Evolutionary conservation across 2,329 filamentous ascomycete genomes (phyloP).

Genomic region (Hypoxylon sp.): DNA sequence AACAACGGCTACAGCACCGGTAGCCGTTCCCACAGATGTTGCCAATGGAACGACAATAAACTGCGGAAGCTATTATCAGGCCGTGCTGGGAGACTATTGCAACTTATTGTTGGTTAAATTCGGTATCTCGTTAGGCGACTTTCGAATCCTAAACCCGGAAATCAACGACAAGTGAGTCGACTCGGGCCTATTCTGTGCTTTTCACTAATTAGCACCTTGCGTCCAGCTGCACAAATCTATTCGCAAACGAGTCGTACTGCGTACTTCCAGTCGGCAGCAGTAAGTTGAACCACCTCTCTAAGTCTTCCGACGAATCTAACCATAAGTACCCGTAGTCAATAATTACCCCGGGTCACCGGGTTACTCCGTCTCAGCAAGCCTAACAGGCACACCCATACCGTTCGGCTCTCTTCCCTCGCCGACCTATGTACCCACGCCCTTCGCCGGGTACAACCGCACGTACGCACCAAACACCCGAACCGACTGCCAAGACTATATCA

Average conservation of each 20-base stretch:
- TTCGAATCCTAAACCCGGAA: constrained; percentile 54
- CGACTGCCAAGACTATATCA: constrained; percentile 47
- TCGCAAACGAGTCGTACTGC: constrained; percentile 54
- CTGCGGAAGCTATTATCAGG: constrained; percentile 54
- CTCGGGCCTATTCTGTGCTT: too few species aligned
- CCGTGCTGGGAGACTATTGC: constrained; percentile 55
- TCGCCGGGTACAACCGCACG: neutral
- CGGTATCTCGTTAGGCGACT: constrained; percentile 54
- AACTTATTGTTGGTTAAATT: constrained; percentile 53
- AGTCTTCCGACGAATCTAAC: too few species aligned
- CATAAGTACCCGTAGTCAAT: neutral
- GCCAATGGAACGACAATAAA: constrained; percentile 42
- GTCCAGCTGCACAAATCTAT: constrained; percentile 54
- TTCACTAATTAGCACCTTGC: too few species aligned
- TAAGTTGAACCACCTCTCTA: too few species aligned
- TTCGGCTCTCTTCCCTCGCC: too few species aligned
- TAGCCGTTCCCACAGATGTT: constrained; percentile 21
- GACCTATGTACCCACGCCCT: too few species aligned
- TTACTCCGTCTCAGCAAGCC: neutral
- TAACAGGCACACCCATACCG: too few species aligned
- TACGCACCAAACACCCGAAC: constrained; percentile 39
- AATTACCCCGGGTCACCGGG: constrained; percentile 29
- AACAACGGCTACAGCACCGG: constrained; percentile 45
- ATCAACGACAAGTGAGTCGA: constrained; percentile 48
- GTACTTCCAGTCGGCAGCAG: constrained; percentile 53